Conservation (phyloP, 805 yeast genomes). For the Cyberlindnera petersonii region DNA sequence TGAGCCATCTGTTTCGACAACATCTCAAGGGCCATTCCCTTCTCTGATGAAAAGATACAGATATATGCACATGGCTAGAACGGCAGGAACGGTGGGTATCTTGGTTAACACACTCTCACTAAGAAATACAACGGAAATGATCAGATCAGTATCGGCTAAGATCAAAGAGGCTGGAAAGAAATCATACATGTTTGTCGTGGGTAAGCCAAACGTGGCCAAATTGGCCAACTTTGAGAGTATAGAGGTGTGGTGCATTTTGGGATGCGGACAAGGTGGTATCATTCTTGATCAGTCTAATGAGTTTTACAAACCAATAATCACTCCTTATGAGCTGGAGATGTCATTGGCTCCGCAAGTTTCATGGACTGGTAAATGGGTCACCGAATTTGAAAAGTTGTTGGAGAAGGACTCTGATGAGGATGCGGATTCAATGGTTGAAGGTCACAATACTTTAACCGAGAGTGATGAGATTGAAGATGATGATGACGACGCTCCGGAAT, state of each 20-base stretch:
- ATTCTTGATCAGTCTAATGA: slow-evolving; percentile 75
- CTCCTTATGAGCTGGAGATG: slow-evolving; percentile 85
- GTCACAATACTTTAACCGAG: slow-evolving; percentile 31
- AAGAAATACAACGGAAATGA: slow-evolving; percentile 62
- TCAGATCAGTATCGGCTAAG: slow-evolving; percentile 56
- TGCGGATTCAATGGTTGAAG: slow-evolving; percentile 24
- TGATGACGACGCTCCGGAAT: slow-evolving; percentile 68
- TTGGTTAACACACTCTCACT: slow-evolving; percentile 86
- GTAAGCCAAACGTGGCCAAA: slow-evolving; percentile 96
- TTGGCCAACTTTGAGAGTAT: slow-evolving; percentile 93
- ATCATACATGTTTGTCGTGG: slow-evolving; percentile 91
- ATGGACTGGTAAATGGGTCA: slow-evolving; percentile 95
- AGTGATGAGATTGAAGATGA: no score
- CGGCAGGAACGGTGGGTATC: slow-evolving; percentile 90
- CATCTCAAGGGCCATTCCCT: slow-evolving; percentile 62
- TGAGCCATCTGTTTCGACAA: slow-evolving; percentile 36
- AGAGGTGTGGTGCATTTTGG: slow-evolving; percentile 91
- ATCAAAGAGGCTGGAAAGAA: slow-evolving; percentile 80
- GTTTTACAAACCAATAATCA: slow-evolving; percentile 85
- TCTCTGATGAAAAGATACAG: slow-evolving; percentile 80
- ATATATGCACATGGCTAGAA: slow-evolving; percentile 81
- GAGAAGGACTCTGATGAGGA: slow-evolving; percentile 33
- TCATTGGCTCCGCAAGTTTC: slow-evolving; percentile 71
- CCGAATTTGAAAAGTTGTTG: slow-evolving; percentile 62
- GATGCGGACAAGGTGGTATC: slow-evolving; percentile 93